Evolutionary conservation across 2,329 filamentous ascomycete genomes (phyloP), one percentile per base, ranked within the genome.

Genomic region (Tolypocladium tropicale): DNA sequence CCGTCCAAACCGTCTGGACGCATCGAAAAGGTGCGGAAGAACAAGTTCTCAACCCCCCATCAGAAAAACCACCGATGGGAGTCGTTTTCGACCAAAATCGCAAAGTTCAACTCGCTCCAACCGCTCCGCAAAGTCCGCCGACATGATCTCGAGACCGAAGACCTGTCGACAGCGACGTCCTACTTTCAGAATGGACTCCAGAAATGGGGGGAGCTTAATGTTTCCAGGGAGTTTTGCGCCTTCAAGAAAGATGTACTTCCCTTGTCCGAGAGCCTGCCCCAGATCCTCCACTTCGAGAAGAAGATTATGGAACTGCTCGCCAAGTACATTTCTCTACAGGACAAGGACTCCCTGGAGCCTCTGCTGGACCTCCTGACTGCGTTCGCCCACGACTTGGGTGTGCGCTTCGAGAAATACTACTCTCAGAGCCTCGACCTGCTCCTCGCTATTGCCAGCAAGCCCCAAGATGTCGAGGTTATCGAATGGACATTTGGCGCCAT

Each of bases 401-500:
- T 81, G 21, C 81, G 86, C 52, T 99, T 99, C 66, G 92, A 96
- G 72, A 90, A 88, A 66, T 85, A 96, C 70, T 97, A 96, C 69
- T 80, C 84, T 50, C 80, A 82, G 53, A 84, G 88, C 30, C 82
- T 99, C 57, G 81, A 78, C 55, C 76, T 95, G 55, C 84, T 99
- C 55, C 82, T 89, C 41, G 83, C 84, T 18, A 81, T 97, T 61
- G 92, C 91, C 12, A 85, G 85, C 55, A 88, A 84, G 64, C 84
- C 89, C 54, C 80, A 88, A 56, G 87, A 89, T 65, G 85, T 89
- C 30, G 89, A 92, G 60, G 91, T 95, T n/a, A 89, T 97, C 53
- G 94, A 99, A 74, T 97, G 93, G 92, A 93, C 90, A 53, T 99
- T 99, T 73, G 90, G 87, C 14, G 92, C 90, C 63, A 78, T 99